Evolutionary conservation across 495 filamentous ascomycete species (phyloP), one percentile per base, ranked within the genome.

Genomic region (Penicillium maclennaniae): DNA sequence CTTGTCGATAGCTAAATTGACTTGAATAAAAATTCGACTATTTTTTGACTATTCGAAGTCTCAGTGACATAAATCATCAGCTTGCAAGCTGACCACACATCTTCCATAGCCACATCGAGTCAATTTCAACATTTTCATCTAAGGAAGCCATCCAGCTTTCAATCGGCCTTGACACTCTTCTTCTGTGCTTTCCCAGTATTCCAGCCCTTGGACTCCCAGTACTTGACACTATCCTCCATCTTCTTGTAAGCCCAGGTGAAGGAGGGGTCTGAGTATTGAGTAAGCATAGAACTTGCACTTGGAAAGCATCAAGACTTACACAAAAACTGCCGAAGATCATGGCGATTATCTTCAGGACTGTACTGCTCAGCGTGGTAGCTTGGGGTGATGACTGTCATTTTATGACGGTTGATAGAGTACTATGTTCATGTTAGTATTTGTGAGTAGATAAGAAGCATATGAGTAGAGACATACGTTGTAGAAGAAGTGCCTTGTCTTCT

Each of bases 401-500:
- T 89, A 56, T 88, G 85, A 3, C 87, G 70, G 55, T 84, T 85
- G 43, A 80, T 77, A 0, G 65, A 63, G 47, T 77, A 76, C 28
- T 68, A 63, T 9, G 52, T 47, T 48, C 27, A 47, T 39, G 48
- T 55, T 23, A 53, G 31, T 34, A 34, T 14, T 34, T 4, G 31
- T 41, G 23, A 23, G 47, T 17, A 27, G 16, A 49, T 7, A n/a
- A n/a, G n/a, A n/a, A n/a, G 10, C 53, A 56, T 8, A 39, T 1
- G 7, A 17, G 2, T 0, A 58, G 16, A 26, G 17, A 49, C 36
- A 41, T 12, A 28, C 37, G 47, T 71, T 85, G 57, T 80, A 82
- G 68, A 83, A 85, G 71, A 95, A 95, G 14, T 74, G 71, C 52
- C 81, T 76, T 5, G 86, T 83, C 66, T 91, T 93, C 55, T 83